Evolutionary conservation across 1,284 basidiomycete species (phyloP), one percentile per base, ranked within the genome.

Genomic region (Earliella scabrosa): DNA sequence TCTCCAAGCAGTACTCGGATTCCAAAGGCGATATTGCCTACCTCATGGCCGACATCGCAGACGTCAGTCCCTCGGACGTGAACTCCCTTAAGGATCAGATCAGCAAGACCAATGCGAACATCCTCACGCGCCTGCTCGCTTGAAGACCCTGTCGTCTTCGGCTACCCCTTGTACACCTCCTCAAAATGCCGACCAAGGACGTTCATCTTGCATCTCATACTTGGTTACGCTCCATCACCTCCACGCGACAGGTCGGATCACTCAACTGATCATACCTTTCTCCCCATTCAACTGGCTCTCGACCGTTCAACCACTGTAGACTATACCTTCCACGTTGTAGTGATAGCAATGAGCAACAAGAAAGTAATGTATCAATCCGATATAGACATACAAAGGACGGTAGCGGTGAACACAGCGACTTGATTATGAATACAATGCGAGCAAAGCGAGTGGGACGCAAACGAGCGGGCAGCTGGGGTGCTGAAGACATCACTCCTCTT

Each of bases 1-100:
- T 99, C 71, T 96, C 98, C 78, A 98, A 99, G 81, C 97, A 99
- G 76, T 97, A 91, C 76, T 95, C 97, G 18, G 96, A 98, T 72
- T 95, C 93, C 52, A 95, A 95, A 77, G 95, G 94, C 64, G 95
- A 97, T 63, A 81, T 97, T 52, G 97, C 95, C 20, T 97, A 97
- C 74, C 83, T 98, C 62, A 90, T 98, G 86, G 95, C 95, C 18
- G 97, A 99, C 75, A 97, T 99, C 66, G 88, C 91, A 31, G 87
- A 94, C 63, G 95, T 98, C 64, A 92, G 89, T 68, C 84, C 88
- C 61, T 79, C 81, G 56, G 94, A 98, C 68, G 81, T 98, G 60
- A 87, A 87, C 68, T 88, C 82, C 67, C 83, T 99, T 46, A 92
- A 88, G 76, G 88, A 91, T 63, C 80, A 85, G 45, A 97, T 99